Evolutionary conservation across 176 grass and related monocot genomes (phyloP), one percentile per base, ranked within the genome.

Genomic region (Calamus simplicifolius): DNA sequence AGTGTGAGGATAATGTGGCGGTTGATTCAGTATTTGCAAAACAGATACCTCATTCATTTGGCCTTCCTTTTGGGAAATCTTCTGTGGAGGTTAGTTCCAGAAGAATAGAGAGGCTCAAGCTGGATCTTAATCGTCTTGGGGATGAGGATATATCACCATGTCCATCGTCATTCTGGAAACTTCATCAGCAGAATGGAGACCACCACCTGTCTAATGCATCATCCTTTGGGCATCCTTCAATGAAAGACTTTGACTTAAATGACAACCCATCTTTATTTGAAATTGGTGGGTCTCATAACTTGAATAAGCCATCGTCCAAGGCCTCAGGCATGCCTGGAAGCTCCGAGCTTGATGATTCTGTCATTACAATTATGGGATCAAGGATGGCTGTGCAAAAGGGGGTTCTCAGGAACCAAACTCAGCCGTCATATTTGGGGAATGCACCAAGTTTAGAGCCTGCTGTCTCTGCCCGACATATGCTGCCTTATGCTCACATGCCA

Each of bases 201-300:
- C 60, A 67, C 56, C 75, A 61, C 18, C 74, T 71, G 3, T 75
- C 70, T 78, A 70, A 74, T 58, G 35, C 35, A 12, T 59, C 75
- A 74, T 76, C 73, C 53, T 73, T 72, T 70, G 67, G 59, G 71
- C 71, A 82, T 56, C 74, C 78, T 82, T 64, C 72, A 59, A 54
- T 64, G 4, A 79, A 73, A 59, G 81, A 85, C 62, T 90, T 90
- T 21, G 82, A 90, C 57, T 74, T 90, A 69, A 90, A 87, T 75
- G 84, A 90, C 65, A 75, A 66, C 62, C 73, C 68, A 52, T 75
- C 82, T 5, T n/a, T 57, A 5, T 3, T 69, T 10, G 73, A 77
- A 77, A 69, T 62, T 21, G 18, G 49, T 54, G 52, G 55, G 70
- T 60, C 65, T 16, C 68, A 59, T 62, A 70, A 25, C n/a, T 27